Evolutionary conservation across 1,139 yeast genomes (phyloP).

Genomic region (Suhomyces guaymorum): DNA sequence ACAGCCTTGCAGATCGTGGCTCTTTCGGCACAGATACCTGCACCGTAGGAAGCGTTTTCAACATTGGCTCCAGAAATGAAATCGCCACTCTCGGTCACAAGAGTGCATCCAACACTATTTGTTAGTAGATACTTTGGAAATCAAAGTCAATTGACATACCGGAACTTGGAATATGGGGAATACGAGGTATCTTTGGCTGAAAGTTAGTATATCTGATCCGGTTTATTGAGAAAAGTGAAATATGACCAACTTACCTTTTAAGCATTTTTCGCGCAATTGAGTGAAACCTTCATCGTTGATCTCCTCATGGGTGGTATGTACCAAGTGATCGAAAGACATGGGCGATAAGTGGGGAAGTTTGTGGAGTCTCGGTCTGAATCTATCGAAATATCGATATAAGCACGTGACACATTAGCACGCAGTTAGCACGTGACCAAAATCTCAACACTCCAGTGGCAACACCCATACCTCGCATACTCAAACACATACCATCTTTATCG

Average conservation of each 20-base stretch:
- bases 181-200: conserved; percentile 59
- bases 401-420: no score
- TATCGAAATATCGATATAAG: no score
- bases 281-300: conserved; percentile 28
- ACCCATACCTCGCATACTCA: conserved; percentile 1
- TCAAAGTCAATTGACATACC: conserved; percentile 33
- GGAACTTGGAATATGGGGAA: conserved; percentile 80
- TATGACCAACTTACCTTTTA: conserved; percentile 28
- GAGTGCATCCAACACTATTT: conserved; percentile 74
- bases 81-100: conserved; percentile 54
- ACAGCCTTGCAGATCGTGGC: conserved; percentile 72
- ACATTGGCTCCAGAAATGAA: conserved; percentile 77
- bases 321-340: conserved; percentile 4
- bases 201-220: conserved; percentile 7
- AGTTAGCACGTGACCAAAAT: conserved; percentile 6
- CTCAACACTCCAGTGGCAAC: conserved; percentile 16
- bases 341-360: no score
- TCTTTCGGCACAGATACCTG: conserved; percentile 88
- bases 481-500: neutral
- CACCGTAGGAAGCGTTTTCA: conserved; percentile 92
- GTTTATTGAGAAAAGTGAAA: neutral
- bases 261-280: conserved; percentile 27
- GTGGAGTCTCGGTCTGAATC: neutral
- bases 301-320: conserved; percentile 20
- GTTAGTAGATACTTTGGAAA: conserved; percentile 20